A percentile compares a stretch with the other conserved stretches of the same genome.
These are phyloP conservation scores for Leccinum incarnatum DNA, from an alignment of 768 basidiomycete species.

Conservation along the genomic window DNA sequence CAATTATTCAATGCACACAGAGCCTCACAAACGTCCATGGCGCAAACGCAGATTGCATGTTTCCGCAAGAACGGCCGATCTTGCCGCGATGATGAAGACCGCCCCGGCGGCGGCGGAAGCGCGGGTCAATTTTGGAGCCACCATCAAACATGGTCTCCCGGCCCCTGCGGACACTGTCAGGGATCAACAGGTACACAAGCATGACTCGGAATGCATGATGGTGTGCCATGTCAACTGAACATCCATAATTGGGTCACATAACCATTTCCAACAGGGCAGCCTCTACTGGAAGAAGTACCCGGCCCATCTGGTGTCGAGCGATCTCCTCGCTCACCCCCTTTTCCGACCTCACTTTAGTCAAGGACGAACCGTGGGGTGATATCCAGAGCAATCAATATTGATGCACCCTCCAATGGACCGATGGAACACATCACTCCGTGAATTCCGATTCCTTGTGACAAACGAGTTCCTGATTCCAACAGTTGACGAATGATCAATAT, in stretches of 20 bases:
- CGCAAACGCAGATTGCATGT: not conserved
- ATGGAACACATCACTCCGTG: not conserved
- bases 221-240: not conserved
- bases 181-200: slow-evolving; percentile 6
- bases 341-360: too few relatives aligned
- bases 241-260: not conserved
- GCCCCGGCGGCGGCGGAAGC: slow-evolving; percentile 1
- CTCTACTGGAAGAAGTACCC: too few relatives aligned
- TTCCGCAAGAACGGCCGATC: not conserved
- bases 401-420: not conserved
- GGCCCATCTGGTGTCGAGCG: too few relatives aligned
- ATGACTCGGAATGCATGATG: not conserved
- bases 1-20: not conserved
- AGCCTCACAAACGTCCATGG: not conserved
- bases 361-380: too few relatives aligned
- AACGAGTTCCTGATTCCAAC: not conserved
- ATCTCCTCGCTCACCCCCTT: too few relatives aligned
- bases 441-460: not conserved
- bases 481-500: not conserved
- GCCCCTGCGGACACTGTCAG: not conserved
- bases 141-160: not conserved
- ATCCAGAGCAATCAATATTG: too few relatives aligned
- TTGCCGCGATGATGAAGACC: slow-evolving; percentile 6
- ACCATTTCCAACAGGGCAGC: not conserved
- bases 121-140: not conserved